Percentiles rank a stretch among this genome's conserved stretches.
These are phyloP conservation scores for Akanthomyces muscarius DNA, from an alignment of 2,329 filamentous ascomycete species.

Conservation along the genomic window DNA sequence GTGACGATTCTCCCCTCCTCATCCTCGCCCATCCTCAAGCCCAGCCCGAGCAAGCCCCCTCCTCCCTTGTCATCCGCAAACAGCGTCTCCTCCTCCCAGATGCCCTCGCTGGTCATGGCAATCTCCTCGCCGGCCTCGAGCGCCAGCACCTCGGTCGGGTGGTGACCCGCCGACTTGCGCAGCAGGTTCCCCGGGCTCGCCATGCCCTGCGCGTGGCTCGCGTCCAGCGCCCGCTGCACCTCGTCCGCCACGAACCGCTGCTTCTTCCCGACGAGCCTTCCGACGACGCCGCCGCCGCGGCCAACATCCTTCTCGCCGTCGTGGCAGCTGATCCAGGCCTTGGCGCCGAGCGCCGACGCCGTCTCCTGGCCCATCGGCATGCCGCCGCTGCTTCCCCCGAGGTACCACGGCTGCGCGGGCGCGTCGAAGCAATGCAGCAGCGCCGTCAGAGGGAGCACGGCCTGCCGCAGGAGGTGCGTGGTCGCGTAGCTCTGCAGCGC, in stretches of 20 bases:
- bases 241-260: constrained; percentile 42
- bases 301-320: no score
- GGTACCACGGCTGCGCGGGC: constrained; percentile 55
- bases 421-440: constrained; percentile 62
- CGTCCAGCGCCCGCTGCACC: constrained; percentile 34
- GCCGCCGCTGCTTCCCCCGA: constrained; percentile 50
- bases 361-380: constrained; percentile 55
- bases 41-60: background rate
- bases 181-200: constrained; percentile 10
- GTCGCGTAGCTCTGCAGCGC: constrained; percentile 53
- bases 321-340: constrained; percentile 55
- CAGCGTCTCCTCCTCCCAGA: constrained; percentile 24
- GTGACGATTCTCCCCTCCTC: background rate
- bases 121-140: constrained; percentile 42
- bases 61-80: background rate
- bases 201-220: constrained; percentile 19
- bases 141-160: constrained; percentile 38
- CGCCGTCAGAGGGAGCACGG: constrained; percentile 58
- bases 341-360: constrained; percentile 48
- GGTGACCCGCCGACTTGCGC: background rate
- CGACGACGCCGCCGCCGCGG: constrained; percentile 43
- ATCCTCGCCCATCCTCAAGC: background rate
- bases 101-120: constrained; percentile 37
- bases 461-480: constrained; percentile 51
- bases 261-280: constrained; percentile 47